phyloP scores from a whole-genome alignment of 345 rosid genomes.

The Gossypium raimondii region DNA sequence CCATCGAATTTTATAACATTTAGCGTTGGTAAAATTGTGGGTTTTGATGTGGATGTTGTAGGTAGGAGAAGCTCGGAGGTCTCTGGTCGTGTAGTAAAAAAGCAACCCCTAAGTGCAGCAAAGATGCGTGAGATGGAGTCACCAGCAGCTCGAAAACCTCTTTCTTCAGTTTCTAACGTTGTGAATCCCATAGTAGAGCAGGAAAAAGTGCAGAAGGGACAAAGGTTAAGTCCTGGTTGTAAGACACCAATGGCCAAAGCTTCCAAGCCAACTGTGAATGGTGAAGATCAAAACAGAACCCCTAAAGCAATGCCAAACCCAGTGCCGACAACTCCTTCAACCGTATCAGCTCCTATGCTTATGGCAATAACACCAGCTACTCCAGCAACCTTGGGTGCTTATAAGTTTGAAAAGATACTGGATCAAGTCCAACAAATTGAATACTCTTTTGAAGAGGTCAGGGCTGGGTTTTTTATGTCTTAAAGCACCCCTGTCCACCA shows the following conservation, averaged over 20 bases:
- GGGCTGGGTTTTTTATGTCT: slow-evolving; percentile 31
- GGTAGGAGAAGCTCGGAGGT: slow-evolving; percentile 58
- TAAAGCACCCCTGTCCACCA: not conserved
- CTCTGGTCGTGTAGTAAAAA: slow-evolving; percentile 37
- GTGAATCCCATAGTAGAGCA: slow-evolving; percentile 39
- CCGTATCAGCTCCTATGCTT: slow-evolving; percentile 46
- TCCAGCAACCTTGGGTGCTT: slow-evolving; percentile 24
- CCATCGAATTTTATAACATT: not conserved
- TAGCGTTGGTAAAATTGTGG: not conserved
- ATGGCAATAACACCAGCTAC: slow-evolving; percentile 54
- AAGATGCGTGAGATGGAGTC: slow-evolving; percentile 29
- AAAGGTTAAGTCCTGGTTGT: slow-evolving; percentile 14
- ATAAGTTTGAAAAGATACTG: slow-evolving; percentile 12
- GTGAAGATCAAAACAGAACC: slow-evolving; percentile 34
- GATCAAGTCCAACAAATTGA: slow-evolving; percentile 25
- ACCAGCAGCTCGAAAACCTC: slow-evolving; percentile 42
- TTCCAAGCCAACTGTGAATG: slow-evolving; percentile 12
- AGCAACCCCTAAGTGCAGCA: slow-evolving; percentile 27
- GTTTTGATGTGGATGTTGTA: slow-evolving; percentile 14
- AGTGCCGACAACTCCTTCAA: slow-evolving; percentile 49
- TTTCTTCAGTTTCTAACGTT: slow-evolving; percentile 61
- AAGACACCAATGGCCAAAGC: slow-evolving; percentile 24
- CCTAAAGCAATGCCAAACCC: slow-evolving; percentile 30
- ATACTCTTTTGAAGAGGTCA: slow-evolving; percentile 46
- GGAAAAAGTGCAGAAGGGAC: slow-evolving; percentile 21